Evolutionary conservation across 257 asterid species (phyloP), one percentile per base, ranked within the genome.

Genomic region (Petrea volubilis): DNA sequence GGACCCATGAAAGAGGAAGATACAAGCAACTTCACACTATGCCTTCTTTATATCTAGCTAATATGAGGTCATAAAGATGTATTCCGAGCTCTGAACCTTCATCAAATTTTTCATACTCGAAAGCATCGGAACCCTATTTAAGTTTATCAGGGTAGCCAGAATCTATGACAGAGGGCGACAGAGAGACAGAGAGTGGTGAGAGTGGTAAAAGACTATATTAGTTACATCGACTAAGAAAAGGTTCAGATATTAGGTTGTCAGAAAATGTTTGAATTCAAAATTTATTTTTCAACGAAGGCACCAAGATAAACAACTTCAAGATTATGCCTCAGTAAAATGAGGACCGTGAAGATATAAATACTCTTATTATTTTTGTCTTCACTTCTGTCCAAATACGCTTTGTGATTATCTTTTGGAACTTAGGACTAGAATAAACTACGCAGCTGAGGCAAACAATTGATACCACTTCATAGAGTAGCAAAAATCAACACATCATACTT

Each of bases 401-500:
- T n/a, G n/a, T n/a, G n/a, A n/a, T n/a, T n/a, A n/a, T n/a, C n/a
- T 31, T 15, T 65, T 8, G 59, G 61, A 60, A 36, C 69, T 53
- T 41, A 46, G 20, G 47, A 31, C 62, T 47, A 59, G 10, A 57
- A 15, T 20, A 40, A 43, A 53, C 17, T 53, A 31, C 28, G 13
- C 52, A 57, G 38, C 18, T 60, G 18, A 11, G 51, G 64, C 58
- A 53, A 44, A 31, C 25, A 73, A 23, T 46, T 64, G 50, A 50
- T 24, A 55, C 17, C 62, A 50, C 8, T 31, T 47, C 33, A 33
- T 36, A 55, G 17, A 73, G 66, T 28, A 53, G 28, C 17, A 24
- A 38, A 18, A 31, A 50, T 12, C 14, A 27, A 71, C 46, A 53
- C 41, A 58, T 63, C 47, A 79, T 28, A 28, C 7, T 38, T 25